Conservation (phyloP, 129 eudicot species). For the carrot (Daucus carota) region DNA sequence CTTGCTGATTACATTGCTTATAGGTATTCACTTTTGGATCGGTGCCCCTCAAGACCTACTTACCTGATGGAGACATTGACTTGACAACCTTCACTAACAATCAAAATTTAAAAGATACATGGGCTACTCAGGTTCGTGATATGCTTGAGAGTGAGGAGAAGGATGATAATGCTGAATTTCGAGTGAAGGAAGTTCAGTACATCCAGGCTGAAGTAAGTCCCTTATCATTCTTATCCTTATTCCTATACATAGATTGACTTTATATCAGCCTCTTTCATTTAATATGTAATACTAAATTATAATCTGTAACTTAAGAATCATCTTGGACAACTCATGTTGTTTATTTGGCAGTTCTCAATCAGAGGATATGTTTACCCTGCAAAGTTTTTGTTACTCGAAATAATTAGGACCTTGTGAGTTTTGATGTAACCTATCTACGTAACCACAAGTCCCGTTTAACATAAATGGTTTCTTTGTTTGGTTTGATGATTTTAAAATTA, state of each 20-base stretch:
- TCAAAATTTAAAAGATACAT: conserved; percentile 64
- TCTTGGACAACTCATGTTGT: not conserved
- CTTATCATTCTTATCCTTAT: conserved; percentile 4
- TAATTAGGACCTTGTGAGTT: not conserved
- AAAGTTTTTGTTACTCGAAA: not conserved
- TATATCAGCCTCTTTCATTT: not conserved
- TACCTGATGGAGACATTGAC: conserved; percentile 98
- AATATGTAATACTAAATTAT: not conserved
- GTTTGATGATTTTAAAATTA: too few species aligned
- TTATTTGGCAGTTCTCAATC: not conserved
- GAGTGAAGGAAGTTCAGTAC: conserved; percentile 93
- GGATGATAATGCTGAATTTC: conserved; percentile 86
- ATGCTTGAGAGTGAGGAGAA: conserved; percentile 78
- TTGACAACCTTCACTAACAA: conserved; percentile 65
- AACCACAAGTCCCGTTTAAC: too few species aligned
- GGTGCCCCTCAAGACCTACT: conserved; percentile 93
- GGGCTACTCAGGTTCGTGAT: conserved; percentile 88
- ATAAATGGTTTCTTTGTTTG: too few species aligned
- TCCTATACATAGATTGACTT: not conserved
- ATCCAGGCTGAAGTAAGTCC: conserved; percentile 92
- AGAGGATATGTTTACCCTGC: not conserved
- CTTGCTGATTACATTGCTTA: not conserved
- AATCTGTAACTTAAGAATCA: not conserved
- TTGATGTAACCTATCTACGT: too few species aligned
- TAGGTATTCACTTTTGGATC: conserved; percentile 95